Percentiles rank a stretch among this genome's conserved stretches.
Conservation (phyloP, 1,139 yeast species). For the Geotrichum cucujoidarum region DNA sequence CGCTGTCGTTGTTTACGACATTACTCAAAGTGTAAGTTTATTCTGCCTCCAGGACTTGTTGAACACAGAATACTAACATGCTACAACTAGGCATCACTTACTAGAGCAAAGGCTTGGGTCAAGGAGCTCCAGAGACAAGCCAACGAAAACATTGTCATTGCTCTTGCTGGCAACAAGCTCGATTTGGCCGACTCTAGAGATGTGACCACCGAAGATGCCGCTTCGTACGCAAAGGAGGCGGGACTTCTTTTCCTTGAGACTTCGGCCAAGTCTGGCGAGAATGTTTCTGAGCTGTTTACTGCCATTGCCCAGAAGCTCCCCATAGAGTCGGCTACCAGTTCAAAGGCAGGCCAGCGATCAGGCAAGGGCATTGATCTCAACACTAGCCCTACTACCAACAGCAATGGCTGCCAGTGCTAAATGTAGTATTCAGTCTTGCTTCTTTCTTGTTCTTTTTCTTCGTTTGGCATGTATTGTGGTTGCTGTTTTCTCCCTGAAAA, state of each 20-base stretch:
- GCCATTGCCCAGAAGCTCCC: conserved; percentile 58
- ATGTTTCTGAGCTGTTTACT: conserved; percentile 73
- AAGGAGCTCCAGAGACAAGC: conserved; percentile 92
- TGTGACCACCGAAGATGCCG: conserved; percentile 52
- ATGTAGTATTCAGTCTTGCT: no score
- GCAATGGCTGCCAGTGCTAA: conserved; percentile 11
- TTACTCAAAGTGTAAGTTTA: conserved; percentile 46
- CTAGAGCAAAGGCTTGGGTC: conserved; percentile 93
- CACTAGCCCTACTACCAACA: neutral
- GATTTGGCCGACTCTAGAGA: conserved; percentile 56
- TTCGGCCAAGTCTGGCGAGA: conserved; percentile 86
- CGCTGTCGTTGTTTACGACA: conserved; percentile 74
- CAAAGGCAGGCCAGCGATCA: conserved; percentile 33
- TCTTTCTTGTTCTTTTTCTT: no score
- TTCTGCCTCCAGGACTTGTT: conserved; percentile 1
- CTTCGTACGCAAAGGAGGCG: conserved; percentile 62
- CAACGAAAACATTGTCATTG: conserved; percentile 72
- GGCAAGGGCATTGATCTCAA: conserved; percentile 21
- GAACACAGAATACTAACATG: neutral
- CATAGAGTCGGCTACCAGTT: conserved; percentile 33
- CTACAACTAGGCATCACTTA: conserved; percentile 52
- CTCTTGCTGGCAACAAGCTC: conserved; percentile 75
- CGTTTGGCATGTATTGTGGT: no score
- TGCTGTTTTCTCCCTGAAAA: neutral
- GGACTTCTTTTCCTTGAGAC: conserved; percentile 83